Conservation (phyloP, 1,284 basidiomycete species). For the Uromyces viciae-fabae region DNA sequence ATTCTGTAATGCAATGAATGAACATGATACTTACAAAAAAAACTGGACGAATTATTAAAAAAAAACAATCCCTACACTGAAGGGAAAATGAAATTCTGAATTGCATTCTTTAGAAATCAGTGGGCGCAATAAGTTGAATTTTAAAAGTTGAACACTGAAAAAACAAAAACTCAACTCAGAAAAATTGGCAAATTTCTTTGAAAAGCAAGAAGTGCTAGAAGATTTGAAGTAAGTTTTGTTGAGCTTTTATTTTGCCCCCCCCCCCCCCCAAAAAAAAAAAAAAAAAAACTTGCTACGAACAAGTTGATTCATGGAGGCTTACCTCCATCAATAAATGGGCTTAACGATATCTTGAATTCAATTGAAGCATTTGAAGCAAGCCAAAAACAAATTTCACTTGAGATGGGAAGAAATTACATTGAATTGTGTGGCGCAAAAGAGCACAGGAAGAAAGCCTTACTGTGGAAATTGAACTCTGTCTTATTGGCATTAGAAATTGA, state of each 20-base stretch:
- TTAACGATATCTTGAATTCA: no score
- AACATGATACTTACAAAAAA: background rate
- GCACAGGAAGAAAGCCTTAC: background rate
- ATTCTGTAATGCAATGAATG: background rate
- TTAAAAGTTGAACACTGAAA: background rate
- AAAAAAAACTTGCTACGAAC: no score
- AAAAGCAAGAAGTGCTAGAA: background rate
- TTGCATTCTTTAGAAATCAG: background rate
- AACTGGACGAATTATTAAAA: background rate
- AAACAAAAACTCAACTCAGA: no score
- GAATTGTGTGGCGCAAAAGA: background rate
- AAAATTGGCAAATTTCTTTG: background rate
- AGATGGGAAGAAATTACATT: background rate
- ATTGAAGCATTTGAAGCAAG: no score
- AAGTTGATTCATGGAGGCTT: no score
- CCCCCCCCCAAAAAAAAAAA: no score
- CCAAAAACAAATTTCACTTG: no score
- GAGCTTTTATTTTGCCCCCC: no score
- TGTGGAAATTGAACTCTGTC: background rate
- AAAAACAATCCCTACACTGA: background rate
- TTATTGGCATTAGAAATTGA: background rate
- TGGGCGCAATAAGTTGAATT: background rate
- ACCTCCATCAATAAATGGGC: no score
- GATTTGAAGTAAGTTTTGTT: background rate
- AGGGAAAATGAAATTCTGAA: background rate